Base-by-base conservation (phyloP, 129 eudicot species). In the Chrysanthemum makinoi region DNA sequence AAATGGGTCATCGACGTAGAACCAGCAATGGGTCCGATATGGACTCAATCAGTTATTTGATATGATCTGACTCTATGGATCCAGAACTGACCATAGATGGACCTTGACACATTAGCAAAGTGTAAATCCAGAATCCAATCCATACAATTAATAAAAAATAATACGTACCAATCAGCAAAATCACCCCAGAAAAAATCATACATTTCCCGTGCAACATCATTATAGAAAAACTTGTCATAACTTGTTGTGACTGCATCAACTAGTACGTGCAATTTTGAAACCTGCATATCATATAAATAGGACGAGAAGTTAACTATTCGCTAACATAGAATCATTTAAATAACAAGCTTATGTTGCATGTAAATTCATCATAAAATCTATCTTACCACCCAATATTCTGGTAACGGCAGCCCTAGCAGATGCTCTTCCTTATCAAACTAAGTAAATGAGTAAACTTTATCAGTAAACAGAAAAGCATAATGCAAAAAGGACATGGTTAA, bases 361-460 rank as follows among this genome's bases (percentile, higher is more conserved):
- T 39, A 66, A 54, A 39, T 7, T 55, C 26, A 80, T 75, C 43
- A 53, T 11, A 59, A 66, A 30, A 52, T 4, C 15, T 14, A 1
- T 72, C 99, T 87, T 82, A 95, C 99, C 97, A 86, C 99, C 99
- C 99, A 95, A 75, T 85, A 82, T 76, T 95, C 99, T 69, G 96
- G 85, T 65, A 95, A 77, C 65, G 91, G 99, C 72, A 95, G 80
- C 58, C 70, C 56, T 13, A 67, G 80, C 73, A 95, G 75, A 58
- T 79, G 82, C 69, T 86, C 96, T 65, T 84, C 91, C 20, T 67
- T 67, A 72, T 86, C 89, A 68, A 90, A 90, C 99, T 95, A 91
- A 58, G 46, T 80, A 75, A 60, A 52, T 6, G 55, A 54, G 39
- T 20, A 26, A 30, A 74, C 2, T 6, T 8, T 50, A 50, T 77